Conservation (phyloP, 2,329 filamentous ascomycete genomes). For the Plenodomus tracheiphilus region DNA sequence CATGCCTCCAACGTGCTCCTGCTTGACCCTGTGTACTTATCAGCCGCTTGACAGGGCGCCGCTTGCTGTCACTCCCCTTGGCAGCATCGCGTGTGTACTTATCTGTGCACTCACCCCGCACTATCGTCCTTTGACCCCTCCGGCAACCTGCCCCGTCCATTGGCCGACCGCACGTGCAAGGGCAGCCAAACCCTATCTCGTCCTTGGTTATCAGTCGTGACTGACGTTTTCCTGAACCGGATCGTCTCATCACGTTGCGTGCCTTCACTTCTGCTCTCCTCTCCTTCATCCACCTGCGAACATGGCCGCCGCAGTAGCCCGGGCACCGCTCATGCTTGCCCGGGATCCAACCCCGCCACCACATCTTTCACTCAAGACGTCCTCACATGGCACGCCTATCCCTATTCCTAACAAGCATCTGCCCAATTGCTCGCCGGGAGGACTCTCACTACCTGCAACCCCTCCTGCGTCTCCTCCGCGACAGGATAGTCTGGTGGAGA, state of each 20-base stretch:
- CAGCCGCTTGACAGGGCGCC: slow-evolving; percentile 18
- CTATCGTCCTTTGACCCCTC: slow-evolving; percentile 5
- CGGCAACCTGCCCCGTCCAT: slow-evolving; percentile 9
- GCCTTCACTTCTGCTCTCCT: slow-evolving; percentile 26
- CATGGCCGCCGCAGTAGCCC: slow-evolving; percentile 51
- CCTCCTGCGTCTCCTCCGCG: slow-evolving; percentile 63
- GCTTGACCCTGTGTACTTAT: slow-evolving; percentile 11
- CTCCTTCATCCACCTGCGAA: slow-evolving; percentile 14
- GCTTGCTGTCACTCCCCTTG: slow-evolving; percentile 15
- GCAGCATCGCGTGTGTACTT: slow-evolving; percentile 8
- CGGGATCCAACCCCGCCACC: slow-evolving; percentile 54
- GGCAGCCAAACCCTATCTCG: slow-evolving; percentile 5
- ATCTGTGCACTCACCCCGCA: slow-evolving; percentile 16
- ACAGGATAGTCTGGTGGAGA: slow-evolving; percentile 59
- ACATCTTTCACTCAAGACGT: slow-evolving; percentile 62
- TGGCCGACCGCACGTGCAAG: slow-evolving; percentile 9
- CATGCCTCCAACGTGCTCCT: slow-evolving; percentile 5
- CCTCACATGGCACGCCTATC: slow-evolving; percentile 59
- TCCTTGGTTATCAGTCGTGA: slow-evolving; percentile 6
- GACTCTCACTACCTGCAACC: slow-evolving; percentile 52
- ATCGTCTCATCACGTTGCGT: slow-evolving; percentile 29
- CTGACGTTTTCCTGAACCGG: neutral
- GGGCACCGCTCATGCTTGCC: slow-evolving; percentile 40
- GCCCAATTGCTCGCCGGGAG: slow-evolving; percentile 83
- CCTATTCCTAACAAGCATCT: slow-evolving; percentile 85